Evolutionary conservation across 352 stramenopile genomes (phyloP).

Genomic region (Plasmopara muralis): DNA sequence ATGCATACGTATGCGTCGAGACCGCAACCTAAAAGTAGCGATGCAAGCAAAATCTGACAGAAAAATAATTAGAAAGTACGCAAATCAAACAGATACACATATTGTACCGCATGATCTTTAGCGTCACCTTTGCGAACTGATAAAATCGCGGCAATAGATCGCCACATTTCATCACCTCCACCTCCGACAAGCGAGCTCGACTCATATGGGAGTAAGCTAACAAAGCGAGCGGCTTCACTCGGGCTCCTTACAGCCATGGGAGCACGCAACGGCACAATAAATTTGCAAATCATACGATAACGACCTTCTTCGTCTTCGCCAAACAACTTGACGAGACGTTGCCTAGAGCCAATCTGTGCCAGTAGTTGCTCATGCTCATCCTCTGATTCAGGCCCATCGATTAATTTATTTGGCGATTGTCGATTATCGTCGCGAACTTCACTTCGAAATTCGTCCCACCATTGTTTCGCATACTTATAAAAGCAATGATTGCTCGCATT

Average conservation of each 20-base stretch:
- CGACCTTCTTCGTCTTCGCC: constrained; percentile 82
- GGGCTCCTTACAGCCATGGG: constrained; percentile 50
- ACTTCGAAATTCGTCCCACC: constrained; percentile 74
- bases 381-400: neutral
- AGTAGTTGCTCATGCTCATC: constrained; percentile 23
- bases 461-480: constrained; percentile 78
- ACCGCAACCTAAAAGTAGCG: constrained; percentile 83
- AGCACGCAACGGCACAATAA: constrained; percentile 52
- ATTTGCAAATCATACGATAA: constrained; percentile 84
- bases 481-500: constrained; percentile 59
- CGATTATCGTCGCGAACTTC: constrained; percentile 21
- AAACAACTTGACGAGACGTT: constrained; percentile 75
- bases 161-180: constrained; percentile 64
- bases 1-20: constrained; percentile 85
- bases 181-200: constrained; percentile 45
- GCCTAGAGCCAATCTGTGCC: constrained; percentile 7
- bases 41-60: constrained; percentile 69
- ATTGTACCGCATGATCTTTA: constrained; percentile 73
- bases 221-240: constrained; percentile 81
- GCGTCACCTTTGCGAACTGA: constrained; percentile 63
- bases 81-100: neutral
- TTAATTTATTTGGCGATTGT: constrained; percentile 1
- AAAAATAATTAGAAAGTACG: neutral
- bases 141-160: constrained; percentile 64
- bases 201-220: constrained; percentile 70